Base-by-base conservation (phyloP, 169 alveolate species). In the Perkinsus olseni region DNA sequence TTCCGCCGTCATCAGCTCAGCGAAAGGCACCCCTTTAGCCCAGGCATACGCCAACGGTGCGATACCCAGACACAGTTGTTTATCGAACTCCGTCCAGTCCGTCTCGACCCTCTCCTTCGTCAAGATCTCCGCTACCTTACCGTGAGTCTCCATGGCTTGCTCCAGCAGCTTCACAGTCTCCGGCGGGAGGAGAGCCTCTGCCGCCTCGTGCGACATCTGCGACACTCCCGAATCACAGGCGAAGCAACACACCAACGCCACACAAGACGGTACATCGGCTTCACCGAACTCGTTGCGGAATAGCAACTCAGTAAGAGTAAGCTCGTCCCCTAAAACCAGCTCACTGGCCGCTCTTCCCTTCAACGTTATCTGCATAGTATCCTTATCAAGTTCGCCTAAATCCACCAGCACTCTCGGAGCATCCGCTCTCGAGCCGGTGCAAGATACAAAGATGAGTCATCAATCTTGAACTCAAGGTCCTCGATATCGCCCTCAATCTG, bases 341-440 rank as follows among this genome's bases (percentile, higher is more conserved):
- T 96, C 96, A 40, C 98, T 95, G 39, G 98, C 98, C 92, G 96
- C 96, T 92, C 98, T 95, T 10, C 98, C 98, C 94, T 96, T 97
- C 40, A 96, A 92, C n/a, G 98, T 97, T 38, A 62, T 62, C 82
- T 96, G 97, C 92, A 94, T 96, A n/a, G 95, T 94, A 38, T 96
- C 91, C 92, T 94, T 95, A 90, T 97, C 98, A 91, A 97, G 95
- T 92, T 96, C 96, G 39, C 95, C 97, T 74, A 96, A 94, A 92
- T 97, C 98, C 94, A 95, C 95, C 28, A 97, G 92, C 74, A 97
- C 97, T 91, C 96, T 94, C 90, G n/a, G n/a, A 97, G 94, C 95
- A 96, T 97, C 39, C 95, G 95, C n/a, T 95, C 96, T 96, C 96
- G 95, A 91, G 96, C 98, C 45, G 95, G 96, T 93, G 96, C 96